Percentiles rank a stretch among this genome's conserved stretches.
Conservation (phyloP, 192 early-diverging fungal genomes). For the Entomortierella chlamydospora region DNA sequence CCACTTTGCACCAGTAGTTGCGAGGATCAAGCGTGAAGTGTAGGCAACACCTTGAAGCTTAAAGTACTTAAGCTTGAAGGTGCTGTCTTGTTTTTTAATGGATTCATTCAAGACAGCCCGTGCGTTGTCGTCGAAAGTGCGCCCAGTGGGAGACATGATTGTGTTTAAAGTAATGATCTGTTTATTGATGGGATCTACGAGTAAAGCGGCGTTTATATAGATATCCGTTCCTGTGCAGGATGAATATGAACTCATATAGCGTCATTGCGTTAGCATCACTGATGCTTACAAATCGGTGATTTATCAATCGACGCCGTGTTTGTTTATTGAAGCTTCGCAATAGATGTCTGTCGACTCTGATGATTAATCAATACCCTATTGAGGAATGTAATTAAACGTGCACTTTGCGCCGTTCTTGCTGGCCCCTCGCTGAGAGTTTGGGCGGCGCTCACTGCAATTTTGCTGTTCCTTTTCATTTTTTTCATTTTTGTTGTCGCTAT, state of each 20-base stretch:
- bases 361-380: too few relatives aligned
- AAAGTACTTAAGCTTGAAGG: slow-evolving; percentile 35
- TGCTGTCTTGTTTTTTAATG: slow-evolving; percentile 49
- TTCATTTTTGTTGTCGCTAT: neutral
- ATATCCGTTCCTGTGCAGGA: too few relatives aligned
- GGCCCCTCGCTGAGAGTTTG: neutral
- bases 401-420: too few relatives aligned
- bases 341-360: too few relatives aligned
- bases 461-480: neutral
- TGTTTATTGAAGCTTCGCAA: too few relatives aligned
- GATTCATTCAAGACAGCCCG: slow-evolving; percentile 34
- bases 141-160: slow-evolving; percentile 25
- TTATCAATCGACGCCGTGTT: too few relatives aligned
- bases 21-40: slow-evolving; percentile 21
- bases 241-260: slow-evolving; percentile 1
- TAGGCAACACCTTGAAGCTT: slow-evolving; percentile 15
- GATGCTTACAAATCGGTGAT: too few relatives aligned
- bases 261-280: neutral
- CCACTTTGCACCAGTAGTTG: slow-evolving; percentile 29
- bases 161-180: neutral
- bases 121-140: slow-evolving; percentile 19
- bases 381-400: too few relatives aligned
- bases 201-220: neutral
- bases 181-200: neutral
- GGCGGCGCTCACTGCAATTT: neutral